Evolutionary conservation across 2,329 filamentous ascomycete genomes (phyloP), one percentile per base, ranked within the genome.

Genomic region (Talaromyces pinophilus): DNA sequence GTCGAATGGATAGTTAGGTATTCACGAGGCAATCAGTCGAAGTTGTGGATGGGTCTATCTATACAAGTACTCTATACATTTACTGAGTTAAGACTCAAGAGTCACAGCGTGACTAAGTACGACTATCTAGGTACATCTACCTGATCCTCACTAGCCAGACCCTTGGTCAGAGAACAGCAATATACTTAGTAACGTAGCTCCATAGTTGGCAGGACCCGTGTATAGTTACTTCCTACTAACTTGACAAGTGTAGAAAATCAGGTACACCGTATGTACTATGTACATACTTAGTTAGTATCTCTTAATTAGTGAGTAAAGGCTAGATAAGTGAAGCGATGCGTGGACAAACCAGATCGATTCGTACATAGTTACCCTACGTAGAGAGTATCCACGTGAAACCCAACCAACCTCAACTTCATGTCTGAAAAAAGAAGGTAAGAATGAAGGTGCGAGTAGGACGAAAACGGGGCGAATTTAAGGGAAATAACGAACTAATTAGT

Each of bases 291-390:
- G 52, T 38, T 55, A 55, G 30, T 13, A 17, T 4, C 0, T 19
- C 6, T 13, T 22, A 22, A 1, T 11, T 30, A 30, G 48, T 28
- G 13, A 40, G 6, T 57, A 38, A 40, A 22, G n/a, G 3, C 54
- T 40, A 40, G 52, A 17, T 25, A 57, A 57, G 54, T 57, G 54
- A 57, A 57, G 54, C 54, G 54, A 57, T 40, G 54, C 54, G 54
- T 57, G 54, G 54, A 57, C 54, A 57, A 57, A 57, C 54, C 54
- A 57, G 54, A 57, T 57, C 30, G n/a, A 40, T 40, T 15, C 54
- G 2, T 33, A 19, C 42, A 6, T 33, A 19, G 19, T 19, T 19
- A 33, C 7, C 30, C 30, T 33, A 33, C 30, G 30, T 33, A 30
- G 8, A 22, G 28, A 57, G 54, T 40, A 22, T 40, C 54, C 54